A percentile compares a stretch with the other conserved stretches of the same genome.
Evolutionary conservation across 345 rosid genomes (phyloP).

Genomic region (Murraya paniculata): DNA sequence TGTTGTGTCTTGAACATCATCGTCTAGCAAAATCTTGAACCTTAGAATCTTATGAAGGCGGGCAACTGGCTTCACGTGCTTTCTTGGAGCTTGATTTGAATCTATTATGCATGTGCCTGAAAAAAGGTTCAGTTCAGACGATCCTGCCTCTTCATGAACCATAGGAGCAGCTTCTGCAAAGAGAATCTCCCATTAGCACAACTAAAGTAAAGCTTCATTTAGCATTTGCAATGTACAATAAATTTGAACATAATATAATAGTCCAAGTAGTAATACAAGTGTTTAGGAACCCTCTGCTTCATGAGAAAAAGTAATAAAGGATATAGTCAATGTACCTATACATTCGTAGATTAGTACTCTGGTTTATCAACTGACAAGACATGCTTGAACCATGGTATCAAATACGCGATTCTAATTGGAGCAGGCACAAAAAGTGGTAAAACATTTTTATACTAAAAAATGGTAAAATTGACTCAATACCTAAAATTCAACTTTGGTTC

Average conservation of each 20-base stretch:
- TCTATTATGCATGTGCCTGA: conserved; percentile 34
- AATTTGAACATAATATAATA: neutral
- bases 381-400: neutral
- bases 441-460: too few species aligned
- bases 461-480: neutral
- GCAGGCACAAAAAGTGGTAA: neutral
- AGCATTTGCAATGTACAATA: neutral
- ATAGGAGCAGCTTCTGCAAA: conserved; percentile 33
- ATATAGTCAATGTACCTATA: neutral
- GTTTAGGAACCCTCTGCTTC: neutral
- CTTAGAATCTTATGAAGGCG: conserved; percentile 54
- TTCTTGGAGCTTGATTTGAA: conserved; percentile 38
- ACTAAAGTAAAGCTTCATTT: neutral
- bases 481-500: neutral
- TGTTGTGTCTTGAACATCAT: conserved; percentile 29
- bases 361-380: neutral
- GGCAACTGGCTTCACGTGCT: conserved; percentile 53
- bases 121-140: conserved; percentile 45
- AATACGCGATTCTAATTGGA: neutral
- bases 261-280: neutral
- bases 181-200: neutral
- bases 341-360: neutral
- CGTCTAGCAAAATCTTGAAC: conserved; percentile 43
- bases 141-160: conserved; percentile 46
- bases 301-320: neutral